These are phyloP conservation scores for Eragrostis tef DNA, from an alignment of 202 grass and related monocot species.

Conservation along the genomic window DNA sequence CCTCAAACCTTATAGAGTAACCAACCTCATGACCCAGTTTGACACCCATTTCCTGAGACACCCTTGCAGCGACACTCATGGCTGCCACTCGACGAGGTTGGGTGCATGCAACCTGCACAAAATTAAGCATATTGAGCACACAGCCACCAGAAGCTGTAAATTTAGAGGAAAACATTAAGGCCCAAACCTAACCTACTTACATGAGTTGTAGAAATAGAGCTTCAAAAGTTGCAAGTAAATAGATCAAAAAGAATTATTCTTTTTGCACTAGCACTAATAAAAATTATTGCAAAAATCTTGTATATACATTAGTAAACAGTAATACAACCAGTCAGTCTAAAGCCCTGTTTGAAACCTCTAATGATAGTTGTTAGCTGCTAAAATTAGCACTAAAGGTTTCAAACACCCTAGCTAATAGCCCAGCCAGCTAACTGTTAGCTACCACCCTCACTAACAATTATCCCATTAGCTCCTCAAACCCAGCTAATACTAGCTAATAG, in stretches of 20 bases:
- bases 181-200: neutral
- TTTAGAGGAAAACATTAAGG: neutral
- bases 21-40: conserved; percentile 98
- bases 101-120: conserved; percentile 80
- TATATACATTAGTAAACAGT: conserved; percentile 1
- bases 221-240: neutral
- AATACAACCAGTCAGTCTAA: neutral
- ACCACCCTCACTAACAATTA: too few relatives aligned
- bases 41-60: conserved; percentile 94
- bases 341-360: too few relatives aligned
- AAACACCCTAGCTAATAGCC: too few relatives aligned
- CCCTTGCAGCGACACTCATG: conserved; percentile 94
- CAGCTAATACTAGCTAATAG: too few relatives aligned
- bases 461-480: too few relatives aligned
- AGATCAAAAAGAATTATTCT: neutral
- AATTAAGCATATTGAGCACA: conserved; percentile 18
- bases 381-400: too few relatives aligned
- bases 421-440: too few relatives aligned
- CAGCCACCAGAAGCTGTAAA: neutral
- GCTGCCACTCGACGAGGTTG: conserved; percentile 94
- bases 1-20: conserved; percentile 97
- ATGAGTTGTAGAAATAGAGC: neutral
- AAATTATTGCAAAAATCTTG: conserved; percentile 2
- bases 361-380: too few relatives aligned
- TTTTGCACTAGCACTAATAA: conserved; percentile 1